A percentile compares a stretch with the other conserved stretches of the same genome.
Evolutionary conservation across 306 rosid genomes (phyloP).

Genomic region (Nissolia schottii): DNA sequence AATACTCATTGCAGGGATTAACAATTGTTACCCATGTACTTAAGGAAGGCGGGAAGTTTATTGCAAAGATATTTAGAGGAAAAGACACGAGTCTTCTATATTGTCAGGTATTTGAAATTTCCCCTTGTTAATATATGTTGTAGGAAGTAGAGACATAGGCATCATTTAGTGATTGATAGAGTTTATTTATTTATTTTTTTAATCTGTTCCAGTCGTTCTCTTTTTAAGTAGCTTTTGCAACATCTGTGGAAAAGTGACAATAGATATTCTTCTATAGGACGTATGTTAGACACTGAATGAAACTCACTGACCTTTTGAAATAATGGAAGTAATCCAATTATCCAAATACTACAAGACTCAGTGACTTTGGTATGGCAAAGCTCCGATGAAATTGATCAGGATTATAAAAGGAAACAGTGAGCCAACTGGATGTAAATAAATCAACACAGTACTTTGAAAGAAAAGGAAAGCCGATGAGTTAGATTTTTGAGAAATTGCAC

Average conservation of each 20-base stretch:
- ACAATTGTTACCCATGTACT: slow-evolving; percentile 90
- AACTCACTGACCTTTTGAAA: neutral
- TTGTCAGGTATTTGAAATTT: slow-evolving; percentile 70
- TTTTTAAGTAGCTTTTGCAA: slow-evolving; percentile 12
- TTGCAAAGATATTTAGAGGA: slow-evolving; percentile 95
- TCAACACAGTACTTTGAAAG: neutral
- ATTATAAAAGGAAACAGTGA: slow-evolving; percentile 11
- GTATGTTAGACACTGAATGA: neutral
- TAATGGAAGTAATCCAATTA: slow-evolving; percentile 14
- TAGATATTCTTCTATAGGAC: neutral
- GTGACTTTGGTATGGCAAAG: neutral
- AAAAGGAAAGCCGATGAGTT: slow-evolving; percentile 4
- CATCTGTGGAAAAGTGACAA: neutral
- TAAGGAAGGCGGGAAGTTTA: slow-evolving; percentile 91
- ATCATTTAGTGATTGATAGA: neutral
- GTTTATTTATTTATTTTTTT: slow-evolving; percentile 1
- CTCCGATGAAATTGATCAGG: neutral
- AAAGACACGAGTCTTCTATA: slow-evolving; percentile 93
- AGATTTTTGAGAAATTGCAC: slow-evolving; percentile 14
- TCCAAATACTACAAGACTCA: slow-evolving; percentile 7
- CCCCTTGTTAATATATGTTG: neutral
- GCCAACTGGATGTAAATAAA: neutral
- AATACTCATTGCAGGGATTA: slow-evolving; percentile 64
- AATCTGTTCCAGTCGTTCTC: neutral
- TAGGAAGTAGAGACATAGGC: neutral